Conservation (phyloP, 371 early-diverging fungal species). For the Saksenaea oblongispora region DNA sequence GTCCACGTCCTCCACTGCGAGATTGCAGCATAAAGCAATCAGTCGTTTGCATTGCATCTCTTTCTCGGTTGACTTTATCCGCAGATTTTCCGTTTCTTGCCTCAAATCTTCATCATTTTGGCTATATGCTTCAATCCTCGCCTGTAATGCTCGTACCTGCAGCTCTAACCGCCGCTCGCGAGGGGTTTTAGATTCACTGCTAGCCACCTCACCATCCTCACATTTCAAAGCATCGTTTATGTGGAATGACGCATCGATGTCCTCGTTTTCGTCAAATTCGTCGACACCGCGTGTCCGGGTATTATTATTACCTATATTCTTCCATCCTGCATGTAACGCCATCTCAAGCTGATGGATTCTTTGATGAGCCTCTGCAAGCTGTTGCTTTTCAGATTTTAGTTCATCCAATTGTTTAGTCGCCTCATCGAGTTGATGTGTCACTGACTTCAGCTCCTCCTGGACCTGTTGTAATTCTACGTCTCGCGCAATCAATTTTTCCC, state of each 20-base stretch:
- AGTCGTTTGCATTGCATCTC: conserved; percentile 68
- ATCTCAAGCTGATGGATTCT: conserved; percentile 54
- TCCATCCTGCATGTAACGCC: conserved; percentile 31
- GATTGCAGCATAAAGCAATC: conserved; percentile 70
- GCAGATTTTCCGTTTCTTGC: conserved; percentile 35
- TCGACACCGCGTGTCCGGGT: conserved; percentile 3
- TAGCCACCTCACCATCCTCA: background rate
- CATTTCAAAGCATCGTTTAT: background rate
- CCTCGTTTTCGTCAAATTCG: conserved; percentile 13
- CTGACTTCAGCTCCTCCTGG: conserved; percentile 55
- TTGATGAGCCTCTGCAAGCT: conserved; percentile 58
- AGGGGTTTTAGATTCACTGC: background rate
- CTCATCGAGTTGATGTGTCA: conserved; percentile 45
- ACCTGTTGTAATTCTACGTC: conserved; percentile 64
- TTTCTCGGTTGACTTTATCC: conserved; percentile 38
- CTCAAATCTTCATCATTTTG: conserved; percentile 46
- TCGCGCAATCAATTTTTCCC: conserved; percentile 58
- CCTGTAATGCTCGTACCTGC: conserved; percentile 37
- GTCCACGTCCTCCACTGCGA: conserved; percentile 68
- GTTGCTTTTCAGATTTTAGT: conserved; percentile 24
- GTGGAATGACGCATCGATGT: conserved; percentile 12
- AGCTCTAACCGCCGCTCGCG: conserved; percentile 24
- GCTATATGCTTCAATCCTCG: conserved; percentile 45
- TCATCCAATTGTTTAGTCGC: conserved; percentile 43
- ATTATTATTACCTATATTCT: conserved; percentile 7